Conservation (phyloP, 2,329 filamentous ascomycete species). For the Diaporthe sp. region DNA sequence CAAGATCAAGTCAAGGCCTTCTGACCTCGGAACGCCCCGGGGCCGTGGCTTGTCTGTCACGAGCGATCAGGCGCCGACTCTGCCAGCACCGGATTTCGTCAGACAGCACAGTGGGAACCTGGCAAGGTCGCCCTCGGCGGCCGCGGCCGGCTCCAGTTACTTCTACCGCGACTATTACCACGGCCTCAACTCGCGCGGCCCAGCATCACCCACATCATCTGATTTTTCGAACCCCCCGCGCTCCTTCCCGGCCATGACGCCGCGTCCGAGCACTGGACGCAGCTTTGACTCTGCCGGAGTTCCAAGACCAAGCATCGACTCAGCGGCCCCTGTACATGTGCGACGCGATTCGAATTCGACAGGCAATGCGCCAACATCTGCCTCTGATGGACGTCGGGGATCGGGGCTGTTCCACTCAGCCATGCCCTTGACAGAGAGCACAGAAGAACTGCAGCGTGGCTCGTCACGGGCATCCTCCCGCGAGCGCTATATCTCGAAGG, state of each 20-base stretch:
- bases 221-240: constrained; percentile 63
- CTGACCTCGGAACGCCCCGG: constrained; percentile 60
- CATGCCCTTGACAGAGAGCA: constrained; percentile 79
- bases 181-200: constrained; percentile 59
- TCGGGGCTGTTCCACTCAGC: constrained; percentile 89
- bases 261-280: constrained; percentile 68
- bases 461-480: constrained; percentile 70
- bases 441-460: constrained; percentile 60
- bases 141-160: constrained; percentile 59
- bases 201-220: constrained; percentile 67
- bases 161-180: constrained; percentile 67
- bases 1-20: constrained; percentile 60
- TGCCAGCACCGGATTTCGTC: constrained; percentile 74
- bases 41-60: constrained; percentile 70
- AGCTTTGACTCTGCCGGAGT: constrained; percentile 66
- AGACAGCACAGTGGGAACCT: constrained; percentile 75
- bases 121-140: constrained; percentile 62
- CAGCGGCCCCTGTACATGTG: constrained; percentile 36
- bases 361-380: constrained; percentile 60
- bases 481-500: constrained; percentile 63
- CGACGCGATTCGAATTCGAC: constrained; percentile 66
- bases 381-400: constrained; percentile 64
- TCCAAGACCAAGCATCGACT: constrained; percentile 64
- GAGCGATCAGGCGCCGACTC: constrained; percentile 69
- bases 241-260: constrained; percentile 55